Evolutionary conservation across 2,329 filamentous ascomycete genomes (phyloP), one percentile per base, ranked within the genome.

Genomic region (Hypoxylon sp.): DNA sequence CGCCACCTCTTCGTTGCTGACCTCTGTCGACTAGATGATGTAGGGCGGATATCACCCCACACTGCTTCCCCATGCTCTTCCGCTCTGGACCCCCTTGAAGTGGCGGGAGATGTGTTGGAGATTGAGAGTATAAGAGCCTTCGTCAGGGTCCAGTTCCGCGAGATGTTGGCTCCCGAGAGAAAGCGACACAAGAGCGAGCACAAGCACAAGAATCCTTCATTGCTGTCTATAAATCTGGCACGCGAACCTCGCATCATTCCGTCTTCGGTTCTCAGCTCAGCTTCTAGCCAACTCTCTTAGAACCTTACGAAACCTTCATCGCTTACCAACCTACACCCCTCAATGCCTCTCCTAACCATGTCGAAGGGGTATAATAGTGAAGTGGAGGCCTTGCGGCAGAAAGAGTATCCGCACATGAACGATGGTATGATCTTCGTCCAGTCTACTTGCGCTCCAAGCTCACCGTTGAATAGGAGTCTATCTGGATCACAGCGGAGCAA

Each of bases 401-500:
- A 75, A 34, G 79, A 81, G 50, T 81, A 80, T 60, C 75, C 79
- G 15, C 79, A 81, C 59, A 81, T 81, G 79, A 78, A 70, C 56
- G 67, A 77, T 66, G 78, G 79, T 80, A 67, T 62, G 71, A 60
- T 20, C 43, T 6, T 55, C 17, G 13, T 39, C 37, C 20, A 8
- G 1, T 24, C 30, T 34, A 8, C 44, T 6, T 30, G 10, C 57
- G 17, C 28, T 32, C 26, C n/a, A 6, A 39, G 46, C 60, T 63
- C 54, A 67, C 70, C 47, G 19, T 26, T 28, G 49, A 52, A 17
- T 58, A 75, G 80, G 79, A 39, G 73, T 81, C 50, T 88, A 88
- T 71, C 81, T 88, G 22, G 86, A 89, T 70, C 86, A 89, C 73
- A 84, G 83, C 44, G 84, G 84, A 26, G 78, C 83, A 34, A 87